Conservation (phyloP, 2,329 filamentous ascomycete genomes). For the Diaporthe batatas region DNA sequence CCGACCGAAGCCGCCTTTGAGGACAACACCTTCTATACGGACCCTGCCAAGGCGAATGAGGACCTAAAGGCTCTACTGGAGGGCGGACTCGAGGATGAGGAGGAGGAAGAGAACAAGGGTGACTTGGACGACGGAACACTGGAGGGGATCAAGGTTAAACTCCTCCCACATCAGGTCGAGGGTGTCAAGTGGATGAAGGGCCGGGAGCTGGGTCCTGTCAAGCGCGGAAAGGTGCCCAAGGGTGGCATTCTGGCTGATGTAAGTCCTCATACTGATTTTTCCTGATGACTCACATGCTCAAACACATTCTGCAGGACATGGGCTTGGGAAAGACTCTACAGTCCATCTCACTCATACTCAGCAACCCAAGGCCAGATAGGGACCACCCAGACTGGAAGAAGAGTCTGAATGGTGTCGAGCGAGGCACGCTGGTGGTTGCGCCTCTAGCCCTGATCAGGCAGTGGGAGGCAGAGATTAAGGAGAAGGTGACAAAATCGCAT, state of each 20-base stretch:
- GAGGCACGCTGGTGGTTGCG: conserved; percentile 90
- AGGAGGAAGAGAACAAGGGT: conserved; percentile 59
- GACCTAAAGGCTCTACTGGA: conserved; percentile 87
- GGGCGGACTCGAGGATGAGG: conserved; percentile 82
- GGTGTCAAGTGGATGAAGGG: conserved; percentile 96
- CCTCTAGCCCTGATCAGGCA: conserved; percentile 95
- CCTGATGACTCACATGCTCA: not conserved
- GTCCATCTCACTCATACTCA: conserved; percentile 88
- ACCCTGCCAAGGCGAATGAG: conserved; percentile 78
- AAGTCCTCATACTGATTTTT: not conserved
- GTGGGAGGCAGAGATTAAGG: conserved; percentile 94
- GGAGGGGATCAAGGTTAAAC: conserved; percentile 86
- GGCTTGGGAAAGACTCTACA: conserved; percentile 97
- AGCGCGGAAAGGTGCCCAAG: conserved; percentile 85
- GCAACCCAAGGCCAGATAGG: conserved; percentile 78
- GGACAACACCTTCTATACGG: conserved; percentile 74
- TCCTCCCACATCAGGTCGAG: conserved; percentile 94
- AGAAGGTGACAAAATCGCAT: conserved; percentile 79
- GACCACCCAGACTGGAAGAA: conserved; percentile 74
- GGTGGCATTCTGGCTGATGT: conserved; percentile 91
- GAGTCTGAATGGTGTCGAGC: conserved; percentile 76
- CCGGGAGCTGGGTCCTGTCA: conserved; percentile 88
- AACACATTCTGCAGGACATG: conserved; percentile 74
- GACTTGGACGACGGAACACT: conserved; percentile 66
- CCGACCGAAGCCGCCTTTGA: conserved; percentile 45